phyloP scores from a whole-genome alignment of 495 filamentous ascomycete species.

The Durotheca rogersii region DNA sequence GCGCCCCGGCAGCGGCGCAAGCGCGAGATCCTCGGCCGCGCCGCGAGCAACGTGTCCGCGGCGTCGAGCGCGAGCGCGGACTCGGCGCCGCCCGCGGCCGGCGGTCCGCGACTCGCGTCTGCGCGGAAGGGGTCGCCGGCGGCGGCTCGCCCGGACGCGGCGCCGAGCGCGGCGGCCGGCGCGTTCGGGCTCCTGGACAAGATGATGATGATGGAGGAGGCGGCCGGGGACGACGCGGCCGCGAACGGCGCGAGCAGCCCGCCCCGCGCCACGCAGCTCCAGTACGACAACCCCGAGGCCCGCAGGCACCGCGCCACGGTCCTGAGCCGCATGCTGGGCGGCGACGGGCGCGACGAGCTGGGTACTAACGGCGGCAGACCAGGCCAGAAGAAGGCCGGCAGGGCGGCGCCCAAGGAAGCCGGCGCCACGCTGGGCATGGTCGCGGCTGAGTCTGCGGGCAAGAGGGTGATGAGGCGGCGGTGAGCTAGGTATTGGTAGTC shows the following conservation, averaged over 20 bases:
- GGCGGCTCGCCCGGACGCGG: conserved; percentile 13
- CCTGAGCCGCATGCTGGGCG: conserved; percentile 38
- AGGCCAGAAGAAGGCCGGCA: conserved; percentile 5
- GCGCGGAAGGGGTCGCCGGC: conserved; percentile 12
- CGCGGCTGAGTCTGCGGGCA: conserved; percentile 3
- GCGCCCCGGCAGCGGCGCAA: conserved; percentile 33
- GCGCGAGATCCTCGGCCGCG: conserved; percentile 51
- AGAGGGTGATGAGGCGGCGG: conserved; percentile 17
- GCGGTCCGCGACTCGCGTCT: conserved; percentile 9
- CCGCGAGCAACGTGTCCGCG: conserved; percentile 51
- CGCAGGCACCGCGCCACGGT: conserved; percentile 34
- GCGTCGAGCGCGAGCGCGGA: conserved; percentile 35
- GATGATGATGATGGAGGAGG: conserved; percentile 19
- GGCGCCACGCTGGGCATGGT: neutral
- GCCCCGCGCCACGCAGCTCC: conserved; percentile 46
- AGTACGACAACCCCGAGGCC: conserved; percentile 50
- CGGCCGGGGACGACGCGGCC: neutral
- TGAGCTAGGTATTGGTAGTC: conserved; percentile 7
- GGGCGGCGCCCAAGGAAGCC: neutral
- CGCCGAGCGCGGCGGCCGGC: neutral
- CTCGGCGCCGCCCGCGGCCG: conserved; percentile 12
- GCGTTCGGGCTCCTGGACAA: conserved; percentile 19
- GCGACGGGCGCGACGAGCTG: conserved; percentile 6
- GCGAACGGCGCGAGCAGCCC: conserved; percentile 29
- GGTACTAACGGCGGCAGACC: neutral